Evolutionary conservation across 2,329 filamentous ascomycete species (phyloP).

Genomic region (Aspergillus novoparasiticus): DNA sequence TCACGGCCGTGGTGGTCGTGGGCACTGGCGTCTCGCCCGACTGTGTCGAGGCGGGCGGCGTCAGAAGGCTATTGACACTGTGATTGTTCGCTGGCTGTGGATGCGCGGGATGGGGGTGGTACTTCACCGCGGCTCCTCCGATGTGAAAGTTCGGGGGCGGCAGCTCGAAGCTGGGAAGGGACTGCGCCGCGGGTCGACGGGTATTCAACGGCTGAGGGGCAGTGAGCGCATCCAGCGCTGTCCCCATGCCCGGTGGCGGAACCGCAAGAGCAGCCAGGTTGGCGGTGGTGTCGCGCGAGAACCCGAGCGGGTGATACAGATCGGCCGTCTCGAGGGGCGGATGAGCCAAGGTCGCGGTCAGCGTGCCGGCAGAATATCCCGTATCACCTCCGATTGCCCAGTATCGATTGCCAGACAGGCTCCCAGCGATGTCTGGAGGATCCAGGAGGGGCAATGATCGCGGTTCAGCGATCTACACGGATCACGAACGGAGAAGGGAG

Average conservation of each 20-base stretch:
- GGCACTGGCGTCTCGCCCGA: conserved; percentile 49
- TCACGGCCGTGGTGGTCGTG: conserved; percentile 24
- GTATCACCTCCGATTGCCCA: conserved; percentile 47
- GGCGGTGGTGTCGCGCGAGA: conserved; percentile 49
- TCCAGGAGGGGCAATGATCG: conserved; percentile 53
- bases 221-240: conserved; percentile 62
- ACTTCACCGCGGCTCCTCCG: conserved; percentile 54
- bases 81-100: conserved; percentile 51
- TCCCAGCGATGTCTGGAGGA: conserved; percentile 50
- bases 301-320: conserved; percentile 43
- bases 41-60: conserved; percentile 61
- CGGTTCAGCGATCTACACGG: conserved; percentile 31
- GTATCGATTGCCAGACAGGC: conserved; percentile 51
- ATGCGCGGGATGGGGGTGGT: conserved; percentile 42
- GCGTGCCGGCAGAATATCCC: conserved; percentile 32
- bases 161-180: conserved; percentile 70
- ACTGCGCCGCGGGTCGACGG: conserved; percentile 69
- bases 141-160: conserved; percentile 58
- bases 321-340: conserved; percentile 42
- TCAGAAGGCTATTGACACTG: conserved; percentile 64
- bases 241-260: conserved; percentile 63
- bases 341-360: conserved; percentile 44
- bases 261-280: conserved; percentile 66
- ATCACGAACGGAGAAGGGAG: neutral
- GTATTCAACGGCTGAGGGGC: conserved; percentile 64